Conservation (phyloP, 2,329 filamentous ascomycete genomes). For the Cladosporium halotolerans region DNA sequence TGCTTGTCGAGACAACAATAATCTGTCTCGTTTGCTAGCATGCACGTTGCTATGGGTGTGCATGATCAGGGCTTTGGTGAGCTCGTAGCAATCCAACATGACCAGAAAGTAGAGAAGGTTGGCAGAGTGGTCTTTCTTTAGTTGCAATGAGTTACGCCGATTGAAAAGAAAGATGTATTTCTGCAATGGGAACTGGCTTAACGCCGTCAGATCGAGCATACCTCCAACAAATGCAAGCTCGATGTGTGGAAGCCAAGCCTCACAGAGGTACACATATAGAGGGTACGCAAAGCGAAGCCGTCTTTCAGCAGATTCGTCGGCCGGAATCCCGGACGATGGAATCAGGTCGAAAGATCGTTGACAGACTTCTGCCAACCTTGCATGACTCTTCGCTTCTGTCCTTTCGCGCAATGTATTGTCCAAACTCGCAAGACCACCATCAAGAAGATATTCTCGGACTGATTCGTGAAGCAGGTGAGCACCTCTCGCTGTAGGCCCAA, state of each 20-base stretch:
- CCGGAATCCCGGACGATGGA: not conserved
- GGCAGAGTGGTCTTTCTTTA: not conserved
- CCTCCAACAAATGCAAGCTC: not conserved
- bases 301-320: not conserved
- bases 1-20: not conserved
- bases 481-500: conserved; percentile 9
- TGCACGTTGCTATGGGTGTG: not conserved
- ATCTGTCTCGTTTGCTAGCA: too few species aligned
- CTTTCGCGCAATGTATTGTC: not conserved
- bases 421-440: not conserved
- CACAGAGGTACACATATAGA: not conserved
- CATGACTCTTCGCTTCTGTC: not conserved
- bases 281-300: not conserved
- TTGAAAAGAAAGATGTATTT: not conserved
- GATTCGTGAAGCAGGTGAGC: conserved; percentile 53
- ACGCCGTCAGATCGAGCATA: not conserved
- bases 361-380: not conserved
- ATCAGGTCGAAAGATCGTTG: not conserved
- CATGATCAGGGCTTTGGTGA: not conserved
- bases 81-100: not conserved
- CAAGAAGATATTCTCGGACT: conserved; percentile 22
- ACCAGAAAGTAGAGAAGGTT: not conserved
- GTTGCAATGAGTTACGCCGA: not conserved
- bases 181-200: not conserved
- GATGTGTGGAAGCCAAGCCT: not conserved